These are phyloP conservation scores for Cordyceps fumosorosea DNA, from an alignment of 2,329 filamentous ascomycete genomes.

Conservation along the genomic window DNA sequence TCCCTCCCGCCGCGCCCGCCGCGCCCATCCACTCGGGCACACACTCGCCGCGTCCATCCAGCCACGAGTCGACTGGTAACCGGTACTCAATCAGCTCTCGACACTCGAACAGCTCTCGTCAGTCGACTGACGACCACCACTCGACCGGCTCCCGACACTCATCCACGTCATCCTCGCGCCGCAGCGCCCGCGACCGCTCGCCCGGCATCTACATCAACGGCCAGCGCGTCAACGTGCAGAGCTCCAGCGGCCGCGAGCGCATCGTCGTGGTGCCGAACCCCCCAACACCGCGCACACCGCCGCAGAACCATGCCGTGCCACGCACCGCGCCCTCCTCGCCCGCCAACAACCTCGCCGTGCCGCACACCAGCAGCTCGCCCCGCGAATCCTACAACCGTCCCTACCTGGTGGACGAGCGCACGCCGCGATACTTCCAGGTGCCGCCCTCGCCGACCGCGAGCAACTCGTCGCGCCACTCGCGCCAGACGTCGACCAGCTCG, in stretches of 20 bases:
- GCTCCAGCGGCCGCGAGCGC: constrained; percentile 32
- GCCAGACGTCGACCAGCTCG: constrained; percentile 31
- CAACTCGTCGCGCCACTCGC: constrained; percentile 27
- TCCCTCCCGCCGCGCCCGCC: constrained; percentile 3
- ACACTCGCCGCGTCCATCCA: constrained; percentile 25
- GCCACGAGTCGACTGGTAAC: constrained; percentile 16
- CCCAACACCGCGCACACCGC: constrained; percentile 39
- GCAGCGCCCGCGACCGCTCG: constrained; percentile 22
- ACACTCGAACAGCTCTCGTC: no score
- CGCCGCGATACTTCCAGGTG: constrained; percentile 33
- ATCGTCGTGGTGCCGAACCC: constrained; percentile 39
- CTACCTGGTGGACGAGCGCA: constrained; percentile 33
- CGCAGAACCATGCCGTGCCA: constrained; percentile 33
- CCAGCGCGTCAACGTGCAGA: constrained; percentile 28
- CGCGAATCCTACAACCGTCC: constrained; percentile 23
- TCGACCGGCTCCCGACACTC: background rate
- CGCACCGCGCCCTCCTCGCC: constrained; percentile 37
- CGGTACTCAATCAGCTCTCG: background rate
- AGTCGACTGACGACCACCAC: background rate
- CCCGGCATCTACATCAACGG: constrained; percentile 33
- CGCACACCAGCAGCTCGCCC: constrained; percentile 22
- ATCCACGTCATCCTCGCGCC: constrained; percentile 21
- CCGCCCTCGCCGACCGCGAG: constrained; percentile 23
- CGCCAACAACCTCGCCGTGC: constrained; percentile 17
- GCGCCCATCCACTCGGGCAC: constrained; percentile 22